These are phyloP conservation scores for Amanita molliuscula DNA, from an alignment of 768 basidiomycete species.

Conservation along the genomic window DNA sequence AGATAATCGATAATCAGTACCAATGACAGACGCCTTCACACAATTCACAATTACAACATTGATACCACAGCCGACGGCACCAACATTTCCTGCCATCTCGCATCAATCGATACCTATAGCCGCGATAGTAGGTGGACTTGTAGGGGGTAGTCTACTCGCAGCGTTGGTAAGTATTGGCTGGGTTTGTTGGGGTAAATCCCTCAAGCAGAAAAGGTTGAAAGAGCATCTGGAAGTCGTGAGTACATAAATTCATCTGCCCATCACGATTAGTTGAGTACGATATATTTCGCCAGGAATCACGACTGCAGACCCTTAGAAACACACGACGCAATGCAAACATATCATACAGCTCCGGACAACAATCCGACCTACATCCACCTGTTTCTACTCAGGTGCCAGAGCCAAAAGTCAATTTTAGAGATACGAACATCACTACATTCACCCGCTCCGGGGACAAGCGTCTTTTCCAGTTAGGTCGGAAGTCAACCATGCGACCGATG, in stretches of 20 bases:
- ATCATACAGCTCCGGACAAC: conserved; percentile 10
- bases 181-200: conserved; percentile 34
- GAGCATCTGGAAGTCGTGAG: conserved; percentile 17
- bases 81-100: conserved; percentile 4
- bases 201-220: conserved; percentile 25
- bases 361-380: conserved; percentile 18
- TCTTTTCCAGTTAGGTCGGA: conserved; percentile 20
- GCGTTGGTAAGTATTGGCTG: conserved; percentile 31
- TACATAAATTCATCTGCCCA: not conserved
- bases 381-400: conserved; percentile 16
- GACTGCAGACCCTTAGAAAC: conserved; percentile 24
- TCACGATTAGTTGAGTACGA: not conserved
- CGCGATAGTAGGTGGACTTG: conserved; percentile 40
- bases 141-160: conserved; percentile 37
- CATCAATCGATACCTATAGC: conserved; percentile 27
- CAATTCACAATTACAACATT: conserved; percentile 3
- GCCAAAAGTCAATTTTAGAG: conserved; percentile 31
- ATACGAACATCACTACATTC: conserved; percentile 14
- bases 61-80: not conserved
- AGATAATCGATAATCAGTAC: not conserved
- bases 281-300: conserved; percentile 15
- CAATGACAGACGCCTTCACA: conserved; percentile 7
- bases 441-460: conserved; percentile 21
- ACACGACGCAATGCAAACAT: conserved; percentile 29
- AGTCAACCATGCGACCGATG: not conserved